Evolutionary conservation across 2,329 filamentous ascomycete genomes (phyloP), one percentile per base, ranked within the genome.

Genomic region (Aspergillus brunneoviolaceus): DNA sequence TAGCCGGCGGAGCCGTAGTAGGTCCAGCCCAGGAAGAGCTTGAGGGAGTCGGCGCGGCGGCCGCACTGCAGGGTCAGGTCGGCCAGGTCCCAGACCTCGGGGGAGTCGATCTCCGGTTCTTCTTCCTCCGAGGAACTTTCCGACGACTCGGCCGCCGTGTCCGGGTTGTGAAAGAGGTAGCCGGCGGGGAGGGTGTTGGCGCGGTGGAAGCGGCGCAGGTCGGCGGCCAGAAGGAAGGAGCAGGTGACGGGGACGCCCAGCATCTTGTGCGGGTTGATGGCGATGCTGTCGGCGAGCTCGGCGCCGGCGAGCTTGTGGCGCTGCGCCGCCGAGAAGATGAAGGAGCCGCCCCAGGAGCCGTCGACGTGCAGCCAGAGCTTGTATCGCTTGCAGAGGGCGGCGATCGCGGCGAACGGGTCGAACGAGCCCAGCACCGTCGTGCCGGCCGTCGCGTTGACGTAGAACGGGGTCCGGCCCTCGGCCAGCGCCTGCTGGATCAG

Each of bases 221-320:
- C 93, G 2, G 85, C 84, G 0, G 86, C 88, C 12, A 99, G 83
- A 4, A 99, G 84, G 79, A 96, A 97, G 0, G 89, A 93, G 78
- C 93, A 98, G 0, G 93, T 96, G 47, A 96, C 80, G 0, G 95
- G 94, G 2, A 92, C 90, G 60, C 91, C 91, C 72, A 98, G 85
- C 95, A 98, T 98, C 79, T 98, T 98, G 79, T 99, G 95, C 59
- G 95, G 93, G 76, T 96, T 98, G 57, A 96, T 85, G 2, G 92
- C 91, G 45, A 98, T 81, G 14, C 87, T 91, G 76, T 97, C 85
- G 10, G 93, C 95, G 47, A 89, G 82, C 49, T 92, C 83, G 2
- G 84, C 81, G 14, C 94, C 94, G 1, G 79, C 74, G 10, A 98
- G 79, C 71, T 92, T 90, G 57, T 78, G 68, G 50, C 79, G 80